Percentiles rank a stretch among this genome's conserved stretches.
Evolutionary conservation across 331 rosid genomes (phyloP).

Genomic region (Cydonia oblonga): DNA sequence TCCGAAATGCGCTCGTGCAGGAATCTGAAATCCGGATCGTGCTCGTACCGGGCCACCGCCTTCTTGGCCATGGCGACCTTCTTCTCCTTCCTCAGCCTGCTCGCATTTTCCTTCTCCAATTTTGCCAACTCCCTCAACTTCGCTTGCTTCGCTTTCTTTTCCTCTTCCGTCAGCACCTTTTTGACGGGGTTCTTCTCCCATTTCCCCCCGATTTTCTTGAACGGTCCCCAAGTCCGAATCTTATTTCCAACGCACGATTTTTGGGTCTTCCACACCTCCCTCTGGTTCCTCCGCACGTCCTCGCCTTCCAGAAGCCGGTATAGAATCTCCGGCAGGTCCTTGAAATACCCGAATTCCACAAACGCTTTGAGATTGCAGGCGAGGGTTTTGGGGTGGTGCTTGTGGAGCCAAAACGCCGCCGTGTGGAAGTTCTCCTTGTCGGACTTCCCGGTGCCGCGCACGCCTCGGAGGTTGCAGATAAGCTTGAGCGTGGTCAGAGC

Average conservation of each 20-base stretch:
- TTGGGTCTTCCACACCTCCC: constrained; percentile 3
- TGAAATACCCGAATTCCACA: constrained; percentile 49
- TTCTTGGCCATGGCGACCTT: constrained; percentile 29
- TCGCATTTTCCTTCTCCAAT: constrained; percentile 26
- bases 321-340: constrained; percentile 64
- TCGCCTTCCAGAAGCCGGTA: constrained; percentile 47
- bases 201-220: neutral
- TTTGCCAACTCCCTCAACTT: neutral
- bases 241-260: neutral
- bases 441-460: constrained; percentile 65
- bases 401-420: constrained; percentile 53
- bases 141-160: neutral
- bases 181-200: neutral
- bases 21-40: constrained; percentile 14
- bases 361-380: constrained; percentile 35
- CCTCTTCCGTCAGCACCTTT: neutral
- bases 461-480: constrained; percentile 53
- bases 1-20: constrained; percentile 29
- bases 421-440: constrained; percentile 43
- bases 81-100: constrained; percentile 20
- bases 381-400: constrained; percentile 51
- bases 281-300: constrained; percentile 23
- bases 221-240: neutral
- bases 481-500: constrained; percentile 60
- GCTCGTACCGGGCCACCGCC: constrained; percentile 3